Evolutionary conservation across 768 basidiomycete species (phyloP).

Genomic region (Austroboletus eburneus): DNA sequence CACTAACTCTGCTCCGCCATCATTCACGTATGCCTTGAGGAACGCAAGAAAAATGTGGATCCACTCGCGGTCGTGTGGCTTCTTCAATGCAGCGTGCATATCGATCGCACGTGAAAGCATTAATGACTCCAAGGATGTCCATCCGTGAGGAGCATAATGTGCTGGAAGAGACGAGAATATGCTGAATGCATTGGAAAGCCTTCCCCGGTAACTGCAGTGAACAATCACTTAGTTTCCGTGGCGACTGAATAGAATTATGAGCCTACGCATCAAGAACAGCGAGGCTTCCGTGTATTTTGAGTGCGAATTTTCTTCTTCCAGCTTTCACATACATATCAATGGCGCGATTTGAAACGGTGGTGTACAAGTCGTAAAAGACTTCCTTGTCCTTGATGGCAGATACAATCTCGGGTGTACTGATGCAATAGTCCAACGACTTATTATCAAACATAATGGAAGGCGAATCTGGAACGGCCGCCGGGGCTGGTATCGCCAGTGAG

Average conservation of each 20-base stretch:
- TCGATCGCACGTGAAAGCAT: slow-evolving; percentile 75
- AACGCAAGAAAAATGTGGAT: slow-evolving; percentile 73
- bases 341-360: slow-evolving; percentile 69
- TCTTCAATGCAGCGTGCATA: slow-evolving; percentile 54
- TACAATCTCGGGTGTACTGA: slow-evolving; percentile 61
- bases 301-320: slow-evolving; percentile 80
- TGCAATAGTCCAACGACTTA: slow-evolving; percentile 26
- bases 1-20: slow-evolving; percentile 48
- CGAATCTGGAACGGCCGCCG: slow-evolving; percentile 7
- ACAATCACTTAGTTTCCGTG: slow-evolving; percentile 8
- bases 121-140: slow-evolving; percentile 75
- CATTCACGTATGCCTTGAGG: slow-evolving; percentile 63
- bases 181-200: slow-evolving; percentile 56
- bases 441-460: slow-evolving; percentile 19
- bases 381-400: slow-evolving; percentile 52
- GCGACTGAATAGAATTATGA: not conserved
- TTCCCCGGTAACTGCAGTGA: slow-evolving; percentile 57
- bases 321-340: slow-evolving; percentile 82
- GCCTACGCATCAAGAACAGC: slow-evolving; percentile 88
- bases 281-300: slow-evolving; percentile 79
- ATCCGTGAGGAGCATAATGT: slow-evolving; percentile 78
- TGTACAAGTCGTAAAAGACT: slow-evolving; percentile 76
- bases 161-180: slow-evolving; percentile 80
- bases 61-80: slow-evolving; percentile 72
- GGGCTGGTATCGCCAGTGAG: slow-evolving; percentile 40